phyloP scores from a whole-genome alignment of 805 yeast species.

The Yarrowia osloensis region DNA sequence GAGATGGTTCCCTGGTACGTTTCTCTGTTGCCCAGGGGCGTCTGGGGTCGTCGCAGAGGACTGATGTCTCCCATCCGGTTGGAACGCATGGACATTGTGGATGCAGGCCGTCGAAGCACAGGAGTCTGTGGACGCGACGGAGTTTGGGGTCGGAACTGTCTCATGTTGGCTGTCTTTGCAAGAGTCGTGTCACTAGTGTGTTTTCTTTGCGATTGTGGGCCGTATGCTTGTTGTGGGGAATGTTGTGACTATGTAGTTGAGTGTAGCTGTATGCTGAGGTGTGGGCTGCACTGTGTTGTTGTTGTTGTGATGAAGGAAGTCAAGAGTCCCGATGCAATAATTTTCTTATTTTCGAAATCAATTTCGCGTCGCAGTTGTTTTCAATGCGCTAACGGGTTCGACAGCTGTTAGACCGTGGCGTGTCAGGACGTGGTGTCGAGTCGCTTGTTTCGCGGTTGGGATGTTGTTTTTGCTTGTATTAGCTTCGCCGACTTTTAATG shows the following conservation, averaged over 20 bases:
- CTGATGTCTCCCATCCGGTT: conserved; percentile 35
- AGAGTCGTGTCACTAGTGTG: not conserved
- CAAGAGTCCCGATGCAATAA: not conserved
- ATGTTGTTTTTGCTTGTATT: conserved; percentile 22
- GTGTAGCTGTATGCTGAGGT: not conserved
- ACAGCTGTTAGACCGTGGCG: not conserved
- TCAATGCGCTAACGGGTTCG: not conserved
- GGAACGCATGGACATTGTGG: conserved; percentile 38
- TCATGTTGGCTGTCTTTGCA: not conserved
- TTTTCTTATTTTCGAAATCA: not conserved
- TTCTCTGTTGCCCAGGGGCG: conserved; percentile 33
- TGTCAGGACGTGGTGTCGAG: not conserved
- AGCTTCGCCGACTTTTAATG: conserved; percentile 9
- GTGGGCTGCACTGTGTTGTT: not conserved
- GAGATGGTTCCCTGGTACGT: conserved; percentile 67
- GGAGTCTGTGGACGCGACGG: conserved; percentile 39
- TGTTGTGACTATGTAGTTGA: not conserved
- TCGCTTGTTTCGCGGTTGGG: conserved; percentile 12
- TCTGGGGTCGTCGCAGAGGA: conserved; percentile 34
- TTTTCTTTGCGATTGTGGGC: not conserved
- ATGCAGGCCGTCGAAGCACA: conserved; percentile 37
- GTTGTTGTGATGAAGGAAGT: no score
- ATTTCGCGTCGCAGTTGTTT: not conserved
- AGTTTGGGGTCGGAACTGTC: conserved; percentile 28
- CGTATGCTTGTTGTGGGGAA: not conserved